Base-by-base conservation (phyloP, 257 asterid species). In the Fraxinus cuspidata region DNA sequence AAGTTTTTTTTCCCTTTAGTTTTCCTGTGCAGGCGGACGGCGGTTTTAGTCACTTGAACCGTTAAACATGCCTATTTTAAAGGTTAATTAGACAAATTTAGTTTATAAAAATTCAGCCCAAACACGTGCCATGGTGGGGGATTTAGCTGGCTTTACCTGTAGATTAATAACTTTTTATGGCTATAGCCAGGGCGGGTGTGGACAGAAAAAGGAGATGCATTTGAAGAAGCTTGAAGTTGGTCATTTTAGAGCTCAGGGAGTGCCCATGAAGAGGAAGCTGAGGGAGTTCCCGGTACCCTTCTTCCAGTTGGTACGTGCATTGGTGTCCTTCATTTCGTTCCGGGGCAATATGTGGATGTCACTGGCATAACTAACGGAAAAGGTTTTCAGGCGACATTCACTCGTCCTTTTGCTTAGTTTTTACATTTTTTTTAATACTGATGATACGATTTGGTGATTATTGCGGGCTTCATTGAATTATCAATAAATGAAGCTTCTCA, bases 171-270 rank as follows among this genome's bases (percentile, higher is more conserved):
- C 25, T 5, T 73, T 72, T 4, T 76, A 9, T 76, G 85, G 80
- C 83, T 87, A 80, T 87, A 78, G 85, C 88, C 84, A 93, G 98
- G 53, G 92, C 82, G 98, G 98, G 4, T 94, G 98, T 75, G 96
- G 97, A 44, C 97, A 94, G 70, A 94, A 94, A 27, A 94, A 94
- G 81, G 98, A 94, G 91, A 94, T 92, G 79, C 98, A 94, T 85
- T 89, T 94, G 90, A 87, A 90, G 25, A 89, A 86, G 84, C 98
- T 97, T 72, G 97, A 90, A 85, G 93, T 94, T 28, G 98, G 97
- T 60, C 98, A 94, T 83, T 94, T 90, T 83, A 90, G 98, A 86
- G 96, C 97, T 71, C 97, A 94, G 84, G 97, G 97, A 58, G 98
- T 94, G 40, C 97, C 98, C 56, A 88, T 94, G 98, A 94, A 90